A percentile compares a stretch with the other conserved stretches of the same genome.
Conservation (phyloP, 2,329 filamentous ascomycete genomes). For the Teratosphaeria viscida region DNA sequence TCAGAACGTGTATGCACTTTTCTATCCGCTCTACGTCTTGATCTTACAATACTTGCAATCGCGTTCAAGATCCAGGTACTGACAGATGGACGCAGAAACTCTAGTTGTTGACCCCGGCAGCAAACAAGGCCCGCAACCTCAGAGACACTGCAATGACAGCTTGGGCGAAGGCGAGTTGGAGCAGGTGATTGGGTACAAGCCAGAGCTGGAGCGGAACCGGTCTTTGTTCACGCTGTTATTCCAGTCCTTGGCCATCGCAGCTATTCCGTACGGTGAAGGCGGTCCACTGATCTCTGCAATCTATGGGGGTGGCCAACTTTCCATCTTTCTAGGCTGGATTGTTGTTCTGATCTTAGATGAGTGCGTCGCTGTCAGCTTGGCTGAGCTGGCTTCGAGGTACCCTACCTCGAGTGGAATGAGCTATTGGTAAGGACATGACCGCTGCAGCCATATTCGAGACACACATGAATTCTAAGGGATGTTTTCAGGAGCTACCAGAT, state of each 20-base stretch:
- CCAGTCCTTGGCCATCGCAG: slow-evolving; percentile 51
- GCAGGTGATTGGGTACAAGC: slow-evolving; percentile 44
- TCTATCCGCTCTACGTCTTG: neutral
- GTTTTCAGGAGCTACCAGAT: slow-evolving; percentile 48
- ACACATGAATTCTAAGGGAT: too few species aligned
- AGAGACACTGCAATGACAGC: slow-evolving; percentile 5
- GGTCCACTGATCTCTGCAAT: slow-evolving; percentile 47
- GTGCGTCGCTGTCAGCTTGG: slow-evolving; percentile 58
- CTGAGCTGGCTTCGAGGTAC: slow-evolving; percentile 64
- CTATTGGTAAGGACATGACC: slow-evolving; percentile 44
- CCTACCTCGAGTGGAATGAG: slow-evolving; percentile 69
- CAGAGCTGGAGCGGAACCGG: slow-evolving; percentile 48
- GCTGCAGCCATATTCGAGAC: too few species aligned
- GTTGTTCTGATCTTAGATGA: slow-evolving; percentile 56
- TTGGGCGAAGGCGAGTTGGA: slow-evolving; percentile 24
- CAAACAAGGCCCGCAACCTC: neutral
- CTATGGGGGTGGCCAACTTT: slow-evolving; percentile 54
- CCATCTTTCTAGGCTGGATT: slow-evolving; percentile 64
- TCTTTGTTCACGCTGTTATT: slow-evolving; percentile 52
- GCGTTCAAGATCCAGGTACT: neutral
- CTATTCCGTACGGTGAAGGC: slow-evolving; percentile 46
- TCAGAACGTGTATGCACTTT: neutral
- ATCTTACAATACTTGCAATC: neutral
- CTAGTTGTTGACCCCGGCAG: too few species aligned
- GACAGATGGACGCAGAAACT: neutral